Conservation (phyloP, 2,329 filamentous ascomycete genomes). For the Cyanodermella asteris region DNA sequence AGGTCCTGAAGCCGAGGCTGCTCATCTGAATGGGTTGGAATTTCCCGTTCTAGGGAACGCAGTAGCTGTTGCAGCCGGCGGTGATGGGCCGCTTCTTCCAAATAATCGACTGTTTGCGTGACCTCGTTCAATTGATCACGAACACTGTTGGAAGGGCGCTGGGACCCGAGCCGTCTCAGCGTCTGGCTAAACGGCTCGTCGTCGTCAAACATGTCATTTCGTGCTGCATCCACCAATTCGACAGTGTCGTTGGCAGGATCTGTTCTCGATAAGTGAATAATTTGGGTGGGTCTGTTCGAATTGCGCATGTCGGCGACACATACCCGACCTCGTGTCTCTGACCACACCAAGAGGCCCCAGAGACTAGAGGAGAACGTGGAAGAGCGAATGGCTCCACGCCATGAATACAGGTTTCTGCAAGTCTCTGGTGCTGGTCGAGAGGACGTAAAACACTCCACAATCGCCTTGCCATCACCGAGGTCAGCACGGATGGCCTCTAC, state of each 20-base stretch:
- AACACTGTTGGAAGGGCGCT: slow-evolving; percentile 6
- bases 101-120: slow-evolving; percentile 7
- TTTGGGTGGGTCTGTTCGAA: slow-evolving; percentile 22
- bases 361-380: slow-evolving; percentile 84
- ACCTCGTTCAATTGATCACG: slow-evolving; percentile 6
- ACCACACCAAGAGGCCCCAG: slow-evolving; percentile 81
- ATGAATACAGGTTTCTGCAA: too few species aligned
- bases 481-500: slow-evolving; percentile 18
- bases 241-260: slow-evolving; percentile 7
- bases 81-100: slow-evolving; percentile 7
- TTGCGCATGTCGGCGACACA: slow-evolving; percentile 26
- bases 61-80: slow-evolving; percentile 6
- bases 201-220: slow-evolving; percentile 5
- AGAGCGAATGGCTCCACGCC: slow-evolving; percentile 60
- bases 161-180: slow-evolving; percentile 6
- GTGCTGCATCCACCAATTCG: slow-evolving; percentile 10
- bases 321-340: slow-evolving; percentile 48
- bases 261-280: slow-evolving; percentile 13
- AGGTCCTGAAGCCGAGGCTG: too few species aligned
- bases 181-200: slow-evolving; percentile 7
- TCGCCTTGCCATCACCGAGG: slow-evolving; percentile 31
- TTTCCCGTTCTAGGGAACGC: too few species aligned
- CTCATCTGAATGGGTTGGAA: too few species aligned
- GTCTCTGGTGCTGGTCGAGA: slow-evolving; percentile 39
- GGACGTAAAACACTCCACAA: slow-evolving; percentile 57